A percentile compares a stretch with the other conserved stretches of the same genome.
Evolutionary conservation across 441 rosid species (phyloP).

Genomic region (Dalechampia spathulata): DNA sequence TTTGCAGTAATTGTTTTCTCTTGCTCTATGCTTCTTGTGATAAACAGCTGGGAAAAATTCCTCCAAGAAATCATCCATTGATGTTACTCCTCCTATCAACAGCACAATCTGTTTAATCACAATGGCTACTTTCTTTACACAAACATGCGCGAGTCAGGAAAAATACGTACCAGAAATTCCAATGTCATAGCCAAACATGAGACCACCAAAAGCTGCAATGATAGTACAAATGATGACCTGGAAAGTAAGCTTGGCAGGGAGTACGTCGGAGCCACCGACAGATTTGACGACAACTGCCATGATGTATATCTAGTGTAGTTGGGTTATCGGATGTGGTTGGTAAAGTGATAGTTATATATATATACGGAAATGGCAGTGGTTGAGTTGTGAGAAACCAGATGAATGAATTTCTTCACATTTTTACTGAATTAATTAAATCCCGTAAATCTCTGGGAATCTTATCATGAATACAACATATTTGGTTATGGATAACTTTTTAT

Average conservation of each 20-base stretch:
- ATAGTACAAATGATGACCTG: conserved; percentile 36
- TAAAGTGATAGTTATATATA: no score
- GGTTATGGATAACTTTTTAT: no score
- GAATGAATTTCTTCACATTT: no score
- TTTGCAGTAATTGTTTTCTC: conserved; percentile 21
- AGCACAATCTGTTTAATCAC: not conserved
- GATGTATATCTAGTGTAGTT: no score
- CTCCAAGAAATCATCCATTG: conserved; percentile 46
- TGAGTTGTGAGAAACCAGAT: no score
- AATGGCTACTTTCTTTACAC: no score
- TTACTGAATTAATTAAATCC: no score
- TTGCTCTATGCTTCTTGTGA: conserved; percentile 28
- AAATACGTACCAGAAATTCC: conserved; percentile 37
- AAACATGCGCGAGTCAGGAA: no score
- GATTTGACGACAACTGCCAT: conserved; percentile 13
- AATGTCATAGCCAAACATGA: conserved; percentile 55
- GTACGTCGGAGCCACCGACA: conserved; percentile 12
- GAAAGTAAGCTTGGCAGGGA: conserved; percentile 31
- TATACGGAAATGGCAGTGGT: no score
- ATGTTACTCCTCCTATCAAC: conserved; percentile 46
- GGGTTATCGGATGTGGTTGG: no score
- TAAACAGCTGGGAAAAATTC: conserved; percentile 40
- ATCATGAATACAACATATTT: no score
- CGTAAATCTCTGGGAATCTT: no score
- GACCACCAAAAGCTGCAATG: conserved; percentile 50